A percentile compares a stretch with the other conserved stretches of the same genome.
Conservation (phyloP, 2,329 filamentous ascomycete species). For the Coniochaeta ligniaria region DNA sequence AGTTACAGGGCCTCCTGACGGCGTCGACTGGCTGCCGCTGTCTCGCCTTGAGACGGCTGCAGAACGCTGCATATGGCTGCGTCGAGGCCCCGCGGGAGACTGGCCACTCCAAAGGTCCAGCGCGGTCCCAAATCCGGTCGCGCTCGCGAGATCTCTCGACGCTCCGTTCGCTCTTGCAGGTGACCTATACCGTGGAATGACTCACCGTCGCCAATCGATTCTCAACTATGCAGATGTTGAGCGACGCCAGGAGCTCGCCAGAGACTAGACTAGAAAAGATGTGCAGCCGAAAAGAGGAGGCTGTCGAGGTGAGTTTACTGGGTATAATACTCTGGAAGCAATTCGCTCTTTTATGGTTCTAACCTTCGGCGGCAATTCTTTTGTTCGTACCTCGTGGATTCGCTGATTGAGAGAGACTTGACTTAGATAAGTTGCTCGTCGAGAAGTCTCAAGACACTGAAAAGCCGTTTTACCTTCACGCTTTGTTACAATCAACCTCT, state of each 20-base stretch:
- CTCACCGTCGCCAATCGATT: constrained; percentile 23
- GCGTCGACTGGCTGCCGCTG: constrained; percentile 12
- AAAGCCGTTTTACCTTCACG: background rate
- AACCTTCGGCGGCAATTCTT: background rate
- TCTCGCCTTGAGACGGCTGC: constrained; percentile 14
- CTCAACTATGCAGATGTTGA: constrained; percentile 9
- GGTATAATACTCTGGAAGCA: background rate
- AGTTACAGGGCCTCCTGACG: constrained; percentile 8
- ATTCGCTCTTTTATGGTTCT: background rate
- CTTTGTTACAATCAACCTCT: background rate
- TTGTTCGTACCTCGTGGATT: background rate
- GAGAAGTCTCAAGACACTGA: background rate
- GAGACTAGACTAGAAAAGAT: constrained; percentile 11
- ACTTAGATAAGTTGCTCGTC: background rate
- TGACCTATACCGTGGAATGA: constrained; percentile 15
- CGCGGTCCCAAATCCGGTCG: constrained; percentile 14
- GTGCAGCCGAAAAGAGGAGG: constrained; percentile 6
- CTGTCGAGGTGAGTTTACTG: constrained; percentile 1
- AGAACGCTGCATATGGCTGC: constrained; percentile 14
- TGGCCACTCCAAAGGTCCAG: constrained; percentile 16
- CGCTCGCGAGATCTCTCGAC: constrained; percentile 9
- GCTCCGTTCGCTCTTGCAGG: constrained; percentile 9
- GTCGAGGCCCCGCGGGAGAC: constrained; percentile 13
- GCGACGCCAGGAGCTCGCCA: constrained; percentile 11
- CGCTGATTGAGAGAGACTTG: background rate